Percentiles rank a stretch among this genome's conserved stretches.
These are phyloP conservation scores for Aspergillus biplanus DNA, from an alignment of 495 filamentous ascomycete species.

Conservation along the genomic window DNA sequence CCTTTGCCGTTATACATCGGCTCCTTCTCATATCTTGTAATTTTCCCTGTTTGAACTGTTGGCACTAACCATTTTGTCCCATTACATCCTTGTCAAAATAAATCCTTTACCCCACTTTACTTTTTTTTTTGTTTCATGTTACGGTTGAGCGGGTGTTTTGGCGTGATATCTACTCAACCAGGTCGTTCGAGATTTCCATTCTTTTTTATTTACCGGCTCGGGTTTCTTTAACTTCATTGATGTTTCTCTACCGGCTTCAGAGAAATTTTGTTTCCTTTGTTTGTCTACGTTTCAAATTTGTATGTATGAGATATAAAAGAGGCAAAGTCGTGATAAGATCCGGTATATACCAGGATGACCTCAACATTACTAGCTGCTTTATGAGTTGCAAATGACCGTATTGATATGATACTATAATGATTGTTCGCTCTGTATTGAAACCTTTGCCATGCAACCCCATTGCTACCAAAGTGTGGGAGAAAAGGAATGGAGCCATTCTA, in stretches of 20 bases:
- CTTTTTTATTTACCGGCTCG: conserved; percentile 15
- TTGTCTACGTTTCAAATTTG: not conserved
- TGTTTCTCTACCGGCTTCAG: not conserved
- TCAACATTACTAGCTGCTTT: not conserved
- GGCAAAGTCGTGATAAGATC: not conserved
- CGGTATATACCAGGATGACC: not conserved
- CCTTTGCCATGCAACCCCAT: too few relatives aligned
- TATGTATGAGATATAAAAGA: conserved; percentile 13
- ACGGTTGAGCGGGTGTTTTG: conserved; percentile 30
- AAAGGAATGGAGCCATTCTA: too few relatives aligned
- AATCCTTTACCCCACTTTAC: not conserved
- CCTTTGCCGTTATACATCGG: not conserved
- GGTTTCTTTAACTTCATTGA: conserved; percentile 10
- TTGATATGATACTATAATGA: too few relatives aligned
- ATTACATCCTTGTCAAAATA: conserved; percentile 13
- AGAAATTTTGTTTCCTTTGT: conserved; percentile 14
- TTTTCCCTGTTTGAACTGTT: not conserved
- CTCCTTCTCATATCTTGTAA: not conserved
- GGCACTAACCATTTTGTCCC: conserved; percentile 1
- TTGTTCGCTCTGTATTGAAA: too few relatives aligned
- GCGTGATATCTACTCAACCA: conserved; percentile 23
- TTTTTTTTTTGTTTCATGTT: conserved; percentile 13
- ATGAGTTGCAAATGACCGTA: not conserved
- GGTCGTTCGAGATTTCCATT: conserved; percentile 19
- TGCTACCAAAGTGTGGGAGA: too few relatives aligned